Evolutionary conservation across 164 flowering plant species (phyloP), one percentile per base, ranked within the genome.

Genomic region (Magnolia officinalis): DNA sequence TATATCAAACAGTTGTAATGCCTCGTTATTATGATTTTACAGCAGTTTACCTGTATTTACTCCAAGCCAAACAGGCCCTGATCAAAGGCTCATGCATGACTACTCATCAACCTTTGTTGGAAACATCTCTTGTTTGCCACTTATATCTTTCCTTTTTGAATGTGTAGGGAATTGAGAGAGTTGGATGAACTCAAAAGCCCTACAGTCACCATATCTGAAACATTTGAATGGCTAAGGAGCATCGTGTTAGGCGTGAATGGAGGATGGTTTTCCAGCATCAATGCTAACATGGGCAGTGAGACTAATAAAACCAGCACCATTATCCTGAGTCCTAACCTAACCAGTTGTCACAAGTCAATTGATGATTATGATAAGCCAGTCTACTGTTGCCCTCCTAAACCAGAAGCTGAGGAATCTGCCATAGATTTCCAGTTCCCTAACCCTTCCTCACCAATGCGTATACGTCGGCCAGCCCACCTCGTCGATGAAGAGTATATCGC

Each of bases 341-440:
- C 76, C 52, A 78, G 72, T 8, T 81, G 83, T 29, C 83, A 81
- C 58, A 6, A 6, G 7, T 76, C 84, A 8, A 52, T 76, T 50
- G 45, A 37, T 37, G 45, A 37, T 37, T 37, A 37, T 5, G 45
- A 37, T 37, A 37, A 37, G 45, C 78, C 73, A 0, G 65, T 79
- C 71, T 76, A 87, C 63, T 90, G 94, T 66, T 90, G 94, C 81
- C 94, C 96, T 0, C 96, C 94, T 0, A 71, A 77, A 11, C 80
- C 24, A 9, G 79, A 75, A 16, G 5, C 71, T 0, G 68, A 89
- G 0, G 80, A 78, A 2, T 77, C 70, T 8, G 80, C 88, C 24
- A 37, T 82, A 0, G 91, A 92, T 69, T 92, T 87, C 81, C 72
- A 80, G 64, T 80, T 83, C 5, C 91, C 94, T 0, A 74, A 75